Conservation (phyloP, 148 eudicot genomes). For the Pouteria glomerata region DNA sequence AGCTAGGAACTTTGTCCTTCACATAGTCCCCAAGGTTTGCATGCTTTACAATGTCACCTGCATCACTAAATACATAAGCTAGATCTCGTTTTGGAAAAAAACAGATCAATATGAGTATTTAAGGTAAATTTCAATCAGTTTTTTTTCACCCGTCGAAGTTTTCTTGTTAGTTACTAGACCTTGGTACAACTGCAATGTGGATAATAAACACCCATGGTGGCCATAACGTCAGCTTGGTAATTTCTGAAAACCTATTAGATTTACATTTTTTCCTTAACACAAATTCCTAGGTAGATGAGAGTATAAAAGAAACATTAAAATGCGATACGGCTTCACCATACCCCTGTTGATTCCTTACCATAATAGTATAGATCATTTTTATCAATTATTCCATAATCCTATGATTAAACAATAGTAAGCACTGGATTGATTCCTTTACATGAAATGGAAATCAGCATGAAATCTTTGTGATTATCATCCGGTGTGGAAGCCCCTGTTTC, state of each 20-base stretch:
- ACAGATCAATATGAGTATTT: neutral
- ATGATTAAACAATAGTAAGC: neutral
- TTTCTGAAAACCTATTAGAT: too few relatives aligned
- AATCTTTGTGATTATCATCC: neutral
- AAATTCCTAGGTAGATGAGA: too few relatives aligned
- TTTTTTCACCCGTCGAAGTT: neutral
- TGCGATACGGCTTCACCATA: too few relatives aligned
- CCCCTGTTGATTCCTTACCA: too few relatives aligned
- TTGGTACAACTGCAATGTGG: too few relatives aligned
- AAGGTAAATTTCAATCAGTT: neutral
- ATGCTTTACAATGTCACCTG: slow-evolving; percentile 41
- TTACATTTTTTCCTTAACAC: too few relatives aligned
- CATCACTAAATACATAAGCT: neutral
- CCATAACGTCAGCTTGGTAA: too few relatives aligned
- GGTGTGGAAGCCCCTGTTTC: neutral
- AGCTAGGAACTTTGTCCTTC: slow-evolving; percentile 61
- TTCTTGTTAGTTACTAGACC: neutral
- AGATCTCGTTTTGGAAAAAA: neutral
- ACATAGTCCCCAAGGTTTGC: slow-evolving; percentile 58
- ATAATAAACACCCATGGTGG: too few relatives aligned
- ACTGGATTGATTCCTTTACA: neutral
- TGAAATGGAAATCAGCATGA: neutral
- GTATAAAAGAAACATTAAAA: too few relatives aligned
- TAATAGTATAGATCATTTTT: neutral
- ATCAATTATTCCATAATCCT: neutral